phyloP scores from a whole-genome alignment of 2,329 filamentous ascomycete genomes.

The Colletotrichum sp. region DNA sequence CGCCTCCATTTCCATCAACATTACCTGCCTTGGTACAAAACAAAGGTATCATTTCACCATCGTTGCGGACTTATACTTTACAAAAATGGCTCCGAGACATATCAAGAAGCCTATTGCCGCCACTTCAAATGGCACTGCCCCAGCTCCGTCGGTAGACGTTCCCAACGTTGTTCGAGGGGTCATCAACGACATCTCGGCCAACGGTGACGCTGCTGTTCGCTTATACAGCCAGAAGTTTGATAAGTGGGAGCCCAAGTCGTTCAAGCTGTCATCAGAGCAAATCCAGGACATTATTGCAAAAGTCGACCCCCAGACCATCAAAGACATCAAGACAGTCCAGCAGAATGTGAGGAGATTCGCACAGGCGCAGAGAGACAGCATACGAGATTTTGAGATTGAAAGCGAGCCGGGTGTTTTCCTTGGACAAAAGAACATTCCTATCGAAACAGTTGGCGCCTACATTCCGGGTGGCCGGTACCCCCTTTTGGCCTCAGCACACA shows the following conservation, averaged over 20 bases:
- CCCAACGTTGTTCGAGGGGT: slow-evolving; percentile 48
- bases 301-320: slow-evolving; percentile 46
- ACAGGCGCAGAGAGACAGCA: slow-evolving; percentile 77
- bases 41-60: neutral
- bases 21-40: neutral
- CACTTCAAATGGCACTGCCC: no score
- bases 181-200: slow-evolving; percentile 48
- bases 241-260: slow-evolving; percentile 53
- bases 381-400: slow-evolving; percentile 57
- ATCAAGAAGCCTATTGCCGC: neutral
- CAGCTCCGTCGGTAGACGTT: slow-evolving; percentile 26
- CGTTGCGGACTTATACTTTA: accelerated
- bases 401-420: slow-evolving; percentile 53
- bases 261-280: slow-evolving; percentile 49
- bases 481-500: slow-evolving; percentile 57
- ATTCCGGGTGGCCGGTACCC: slow-evolving; percentile 59
- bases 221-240: slow-evolving; percentile 58
- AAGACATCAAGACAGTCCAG: slow-evolving; percentile 32
- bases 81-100: neutral
- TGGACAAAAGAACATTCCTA: slow-evolving; percentile 55
- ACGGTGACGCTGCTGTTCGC: slow-evolving; percentile 54
- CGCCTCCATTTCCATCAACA: neutral
- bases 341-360: slow-evolving; percentile 73
- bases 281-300: slow-evolving; percentile 49
- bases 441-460: slow-evolving; percentile 49